Percentiles rank a stretch among this genome's conserved stretches.
These are phyloP conservation scores for Cyphellophora attinorum DNA, from an alignment of 2,329 filamentous ascomycete genomes.

Conservation along the genomic window DNA sequence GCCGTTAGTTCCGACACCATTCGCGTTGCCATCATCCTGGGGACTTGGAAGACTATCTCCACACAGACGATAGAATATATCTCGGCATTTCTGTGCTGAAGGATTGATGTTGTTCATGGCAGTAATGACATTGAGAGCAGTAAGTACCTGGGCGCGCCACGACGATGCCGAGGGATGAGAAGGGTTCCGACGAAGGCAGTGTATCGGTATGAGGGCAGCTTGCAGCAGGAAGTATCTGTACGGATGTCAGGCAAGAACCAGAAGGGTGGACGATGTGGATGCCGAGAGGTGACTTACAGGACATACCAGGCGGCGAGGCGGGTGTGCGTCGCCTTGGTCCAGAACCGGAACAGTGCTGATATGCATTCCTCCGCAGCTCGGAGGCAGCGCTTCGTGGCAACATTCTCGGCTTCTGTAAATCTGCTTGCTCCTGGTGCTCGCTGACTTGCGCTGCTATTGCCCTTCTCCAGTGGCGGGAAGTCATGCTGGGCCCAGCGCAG, in stretches of 20 bases:
- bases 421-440: neutral
- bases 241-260: neutral
- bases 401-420: slow-evolving; percentile 21
- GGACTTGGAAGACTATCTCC: slow-evolving; percentile 8
- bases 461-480: slow-evolving; percentile 20
- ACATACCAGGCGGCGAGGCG: slow-evolving; percentile 36
- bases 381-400: slow-evolving; percentile 30
- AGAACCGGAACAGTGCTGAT: slow-evolving; percentile 30
- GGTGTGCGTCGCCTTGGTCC: slow-evolving; percentile 29
- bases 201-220: slow-evolving; percentile 34
- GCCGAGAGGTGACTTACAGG: slow-evolving; percentile 19
- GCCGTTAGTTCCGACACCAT: neutral
- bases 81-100: slow-evolving; percentile 12
- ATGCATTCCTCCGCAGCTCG: slow-evolving; percentile 32
- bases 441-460: no score
- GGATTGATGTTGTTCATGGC: slow-evolving; percentile 13
- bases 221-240: slow-evolving; percentile 35
- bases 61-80: slow-evolving; percentile 12
- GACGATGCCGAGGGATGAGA: slow-evolving; percentile 20
- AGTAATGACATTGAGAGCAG: slow-evolving; percentile 10
- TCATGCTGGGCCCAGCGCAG: slow-evolving; percentile 20
- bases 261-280: neutral
- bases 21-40: neutral
- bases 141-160: slow-evolving; percentile 11
- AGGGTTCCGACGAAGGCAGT: slow-evolving; percentile 34